phyloP scores from a whole-genome alignment of 164 flowering plant species.

The Macadamia integrifolia region DNA sequence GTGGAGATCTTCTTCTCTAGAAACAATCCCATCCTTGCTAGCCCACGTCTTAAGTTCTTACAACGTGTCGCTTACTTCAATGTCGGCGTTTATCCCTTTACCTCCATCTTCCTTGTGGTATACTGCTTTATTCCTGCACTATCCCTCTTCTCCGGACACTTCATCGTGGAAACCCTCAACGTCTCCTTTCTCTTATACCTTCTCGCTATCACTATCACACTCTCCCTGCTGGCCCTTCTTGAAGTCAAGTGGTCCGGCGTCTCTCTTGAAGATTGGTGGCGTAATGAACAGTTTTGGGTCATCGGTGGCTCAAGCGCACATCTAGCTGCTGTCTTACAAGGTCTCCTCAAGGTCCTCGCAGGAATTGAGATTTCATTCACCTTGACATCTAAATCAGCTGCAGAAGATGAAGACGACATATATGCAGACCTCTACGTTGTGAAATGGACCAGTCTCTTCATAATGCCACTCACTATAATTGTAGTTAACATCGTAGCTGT shows the following conservation, averaged over 20 bases:
- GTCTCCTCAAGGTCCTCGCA: conserved; percentile 63
- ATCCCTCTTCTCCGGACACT: conserved; percentile 64
- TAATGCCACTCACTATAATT: conserved; percentile 57
- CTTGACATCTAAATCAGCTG: conserved; percentile 4
- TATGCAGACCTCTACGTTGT: conserved; percentile 65
- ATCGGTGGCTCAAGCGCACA: conserved; percentile 80
- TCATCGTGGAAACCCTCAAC: conserved; percentile 57
- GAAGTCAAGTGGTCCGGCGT: conserved; percentile 78
- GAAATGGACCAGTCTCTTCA: conserved; percentile 63
- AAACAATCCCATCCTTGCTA: conserved; percentile 64
- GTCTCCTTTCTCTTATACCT: conserved; percentile 63
- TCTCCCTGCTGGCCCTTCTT: conserved; percentile 46
- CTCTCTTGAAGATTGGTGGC: conserved; percentile 72
- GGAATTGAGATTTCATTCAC: conserved; percentile 74
- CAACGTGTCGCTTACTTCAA: conserved; percentile 72
- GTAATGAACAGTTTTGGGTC: conserved; percentile 80
- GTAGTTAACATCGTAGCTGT: conserved; percentile 47
- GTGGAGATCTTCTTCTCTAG: conserved; percentile 77
- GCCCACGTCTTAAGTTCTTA: conserved; percentile 53
- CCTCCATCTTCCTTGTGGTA: conserved; percentile 66
- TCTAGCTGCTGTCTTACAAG: conserved; percentile 66
- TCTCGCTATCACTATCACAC: conserved; percentile 47
- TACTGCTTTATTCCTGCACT: conserved; percentile 85
- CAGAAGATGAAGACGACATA: conserved; percentile 56
- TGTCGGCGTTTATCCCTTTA: conserved; percentile 77